phyloP scores from a whole-genome alignment of 106 monocot species.

The Allium sativum region DNA sequence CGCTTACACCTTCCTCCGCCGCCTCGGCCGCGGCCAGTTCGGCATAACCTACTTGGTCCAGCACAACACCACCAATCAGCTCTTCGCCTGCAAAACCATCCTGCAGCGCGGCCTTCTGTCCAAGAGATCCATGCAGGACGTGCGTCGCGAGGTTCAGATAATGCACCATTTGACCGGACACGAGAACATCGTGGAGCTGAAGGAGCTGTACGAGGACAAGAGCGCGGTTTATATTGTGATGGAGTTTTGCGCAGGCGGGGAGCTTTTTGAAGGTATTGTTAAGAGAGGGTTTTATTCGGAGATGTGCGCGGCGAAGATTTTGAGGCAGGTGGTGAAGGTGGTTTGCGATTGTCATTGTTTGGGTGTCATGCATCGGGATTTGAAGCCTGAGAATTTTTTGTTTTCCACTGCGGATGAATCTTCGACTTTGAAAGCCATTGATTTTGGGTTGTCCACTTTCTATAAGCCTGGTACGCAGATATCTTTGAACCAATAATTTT shows the following conservation, averaged over 20 bases:
- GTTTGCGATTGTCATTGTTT: conserved; percentile 40
- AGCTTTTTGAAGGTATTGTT: conserved; percentile 53
- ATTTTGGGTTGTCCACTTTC: conserved; percentile 53
- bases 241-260: conserved; percentile 61
- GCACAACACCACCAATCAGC: too few species aligned
- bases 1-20: too few species aligned
- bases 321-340: conserved; percentile 36
- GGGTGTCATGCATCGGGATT: conserved; percentile 59
- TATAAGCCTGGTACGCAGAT: conserved; percentile 31
- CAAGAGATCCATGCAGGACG: conserved; percentile 11
- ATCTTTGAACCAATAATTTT: too few species aligned
- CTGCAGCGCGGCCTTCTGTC: conserved; percentile 1
- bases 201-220: conserved; percentile 18
- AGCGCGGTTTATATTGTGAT: conserved; percentile 37
- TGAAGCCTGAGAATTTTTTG: conserved; percentile 63
- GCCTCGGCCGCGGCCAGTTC: too few species aligned
- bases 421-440: conserved; percentile 45
- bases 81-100: conserved; percentile 13
- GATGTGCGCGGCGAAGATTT: conserved; percentile 31
- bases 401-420: conserved; percentile 32
- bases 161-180: conserved; percentile 34
- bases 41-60: too few species aligned
- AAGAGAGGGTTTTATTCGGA: conserved; percentile 46
- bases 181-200: conserved; percentile 25
- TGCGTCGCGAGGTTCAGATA: conserved; percentile 30